A percentile compares a stretch with the other conserved stretches of the same genome.
Evolutionary conservation across 257 asterid species (phyloP).

Genomic region (Salvia splendens): DNA sequence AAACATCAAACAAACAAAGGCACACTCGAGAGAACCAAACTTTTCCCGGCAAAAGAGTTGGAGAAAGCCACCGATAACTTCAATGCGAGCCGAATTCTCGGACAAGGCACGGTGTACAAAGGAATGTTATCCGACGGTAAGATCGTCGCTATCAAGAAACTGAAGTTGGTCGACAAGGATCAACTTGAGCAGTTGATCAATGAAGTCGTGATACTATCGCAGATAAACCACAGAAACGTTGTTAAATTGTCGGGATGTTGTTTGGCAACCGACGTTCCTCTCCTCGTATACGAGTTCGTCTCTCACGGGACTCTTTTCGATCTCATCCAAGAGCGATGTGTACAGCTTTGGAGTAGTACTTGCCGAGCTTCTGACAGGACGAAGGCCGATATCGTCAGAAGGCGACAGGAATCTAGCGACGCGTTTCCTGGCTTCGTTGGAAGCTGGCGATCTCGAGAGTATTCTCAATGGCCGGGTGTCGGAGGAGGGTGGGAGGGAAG

Average conservation of each 20-base stretch:
- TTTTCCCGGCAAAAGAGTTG: constrained; percentile 27
- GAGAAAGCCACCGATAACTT: constrained; percentile 38
- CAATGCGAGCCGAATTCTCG: constrained; percentile 30
- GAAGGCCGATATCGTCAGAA: constrained; percentile 18
- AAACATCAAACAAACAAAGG: constrained; percentile 31
- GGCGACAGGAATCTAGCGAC: background rate
- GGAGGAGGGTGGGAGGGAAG: constrained; percentile 20
- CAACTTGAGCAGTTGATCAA: constrained; percentile 33
- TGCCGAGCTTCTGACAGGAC: constrained; percentile 30
- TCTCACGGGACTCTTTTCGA: constrained; percentile 30
- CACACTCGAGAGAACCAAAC: constrained; percentile 27
- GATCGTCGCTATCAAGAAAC: constrained; percentile 36
- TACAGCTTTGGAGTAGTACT: constrained; percentile 38
- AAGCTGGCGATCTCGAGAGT: background rate
- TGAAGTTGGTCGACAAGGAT: constrained; percentile 27
- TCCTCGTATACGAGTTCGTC: constrained; percentile 30
- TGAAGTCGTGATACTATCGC: constrained; percentile 36
- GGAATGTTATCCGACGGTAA: constrained; percentile 34
- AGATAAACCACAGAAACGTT: constrained; percentile 34
- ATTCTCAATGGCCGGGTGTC: constrained; percentile 19
- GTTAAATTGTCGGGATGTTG: constrained; percentile 37
- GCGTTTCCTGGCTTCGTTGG: background rate
- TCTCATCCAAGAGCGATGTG: constrained; percentile 36
- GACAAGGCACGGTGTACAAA: constrained; percentile 39
- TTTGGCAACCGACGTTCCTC: constrained; percentile 29